A percentile compares a stretch with the other conserved stretches of the same genome.
phyloP scores from a whole-genome alignment of 2,329 filamentous ascomycete genomes.

The Aspergillus thermomutatus region DNA sequence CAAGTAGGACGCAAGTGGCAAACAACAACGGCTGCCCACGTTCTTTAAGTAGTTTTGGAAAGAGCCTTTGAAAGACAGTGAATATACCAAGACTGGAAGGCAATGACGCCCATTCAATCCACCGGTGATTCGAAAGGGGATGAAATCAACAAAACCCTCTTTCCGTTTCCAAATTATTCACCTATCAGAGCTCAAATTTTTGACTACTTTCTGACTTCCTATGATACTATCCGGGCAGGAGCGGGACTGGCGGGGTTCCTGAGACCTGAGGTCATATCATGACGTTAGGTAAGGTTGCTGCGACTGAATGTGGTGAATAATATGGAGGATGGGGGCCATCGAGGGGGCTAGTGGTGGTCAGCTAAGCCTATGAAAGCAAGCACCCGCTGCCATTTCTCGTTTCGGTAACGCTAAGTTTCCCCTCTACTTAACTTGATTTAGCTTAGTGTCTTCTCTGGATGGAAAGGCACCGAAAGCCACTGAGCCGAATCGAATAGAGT shows the following conservation, averaged over 20 bases:
- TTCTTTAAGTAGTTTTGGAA: conserved; percentile 3
- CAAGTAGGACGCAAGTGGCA: conserved; percentile 1
- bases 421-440: conserved; percentile 1
- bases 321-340: conserved; percentile 4
- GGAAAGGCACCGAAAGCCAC: conserved; percentile 9
- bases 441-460: conserved; percentile 3
- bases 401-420: conserved; percentile 6
- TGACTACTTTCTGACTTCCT: not conserved
- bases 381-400: conserved; percentile 8
- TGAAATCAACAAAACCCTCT: not conserved
- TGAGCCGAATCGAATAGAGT: not conserved
- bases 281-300: conserved; percentile 10
- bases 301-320: conserved; percentile 1
- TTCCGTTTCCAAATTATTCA: not conserved
- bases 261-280: conserved; percentile 18
- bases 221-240: not conserved
- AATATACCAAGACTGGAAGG: not conserved
- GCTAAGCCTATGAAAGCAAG: conserved; percentile 10
- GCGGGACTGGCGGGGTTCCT: conserved; percentile 1
- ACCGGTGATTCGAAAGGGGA: conserved; percentile 1
- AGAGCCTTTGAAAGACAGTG: not conserved
- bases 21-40: not conserved
- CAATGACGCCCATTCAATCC: conserved; percentile 1
- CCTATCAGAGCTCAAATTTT: not conserved
- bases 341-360: conserved; percentile 3